Evolutionary conservation across 495 filamentous ascomycete genomes (phyloP), one percentile per base, ranked within the genome.

Genomic region (Xylaria curta): DNA sequence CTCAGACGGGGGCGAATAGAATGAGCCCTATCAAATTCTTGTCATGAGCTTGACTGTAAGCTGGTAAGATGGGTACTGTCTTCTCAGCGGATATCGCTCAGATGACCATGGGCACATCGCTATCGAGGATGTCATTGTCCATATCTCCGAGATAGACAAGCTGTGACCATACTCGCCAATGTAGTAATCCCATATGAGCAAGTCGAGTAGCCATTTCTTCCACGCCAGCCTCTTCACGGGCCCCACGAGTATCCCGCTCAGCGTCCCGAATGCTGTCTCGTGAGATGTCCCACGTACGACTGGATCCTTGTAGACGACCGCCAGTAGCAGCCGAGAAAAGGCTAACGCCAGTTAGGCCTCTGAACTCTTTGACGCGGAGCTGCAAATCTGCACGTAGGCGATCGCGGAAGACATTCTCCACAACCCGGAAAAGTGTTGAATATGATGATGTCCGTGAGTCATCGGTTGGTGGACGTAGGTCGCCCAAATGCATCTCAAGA

Each of bases 81-180:
- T 49, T 66, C 38, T 42, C 46, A 38, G 40, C 17, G 44, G 24
- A 28, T 28, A 61, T 61, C 9, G 9, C 51, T 59, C 70, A 79
- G 70, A 79, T 78, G 49, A 68, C 66, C 75, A 75, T 76, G 13
- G 75, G 60, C 56, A 79, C 74, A 65, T 79, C 77, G 49, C 63
- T 72, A 56, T 72, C 51, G 13, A 71, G 15, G 33, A 72, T 51
- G 46, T 76, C 56, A 12, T 42, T 73, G 38, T 80, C 77, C n/a
- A 76, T 67, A 26, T 82, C 82, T 9, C 72, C 76, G 1, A 82
- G 75, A 77, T 93, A 97, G 0, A 89, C 87, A 59, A 93, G 80
- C 40, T 89, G 89, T 7, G 88, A 90, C 94, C 94, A 97, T 3
- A 97, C 90, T 62, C 91, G 85, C 94, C 94, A 97, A 79, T 97